These are phyloP conservation scores for Pezicula carpinea DNA, from an alignment of 2,329 filamentous ascomycete genomes.

Conservation along the genomic window DNA sequence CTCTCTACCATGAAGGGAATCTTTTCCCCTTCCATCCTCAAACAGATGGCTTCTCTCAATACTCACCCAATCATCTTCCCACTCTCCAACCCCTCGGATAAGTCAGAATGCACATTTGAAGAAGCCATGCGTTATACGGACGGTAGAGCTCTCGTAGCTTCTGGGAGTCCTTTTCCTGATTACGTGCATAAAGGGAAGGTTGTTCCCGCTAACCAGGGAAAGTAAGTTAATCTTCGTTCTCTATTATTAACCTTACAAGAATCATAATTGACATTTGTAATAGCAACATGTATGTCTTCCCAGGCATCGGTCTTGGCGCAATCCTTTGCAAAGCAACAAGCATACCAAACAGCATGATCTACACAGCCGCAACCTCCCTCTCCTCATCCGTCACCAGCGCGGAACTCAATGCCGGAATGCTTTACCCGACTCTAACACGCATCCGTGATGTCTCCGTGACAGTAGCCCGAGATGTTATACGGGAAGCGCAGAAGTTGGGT, in stretches of 20 bases:
- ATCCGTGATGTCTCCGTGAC: conserved; percentile 73
- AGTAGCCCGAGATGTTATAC: conserved; percentile 72
- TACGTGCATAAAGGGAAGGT: conserved; percentile 49
- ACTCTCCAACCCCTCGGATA: conserved; percentile 75
- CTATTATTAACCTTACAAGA: neutral
- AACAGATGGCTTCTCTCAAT: conserved; percentile 69
- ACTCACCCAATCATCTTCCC: conserved; percentile 72
- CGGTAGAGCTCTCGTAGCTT: conserved; percentile 73
- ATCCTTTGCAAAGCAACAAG: conserved; percentile 64
- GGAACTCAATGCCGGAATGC: conserved; percentile 46
- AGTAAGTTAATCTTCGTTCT: conserved; percentile 21
- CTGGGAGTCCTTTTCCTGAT: conserved; percentile 79
- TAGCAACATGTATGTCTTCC: conserved; percentile 84
- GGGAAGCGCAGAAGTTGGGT: conserved; percentile 62
- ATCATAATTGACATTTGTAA: conserved; percentile 35
- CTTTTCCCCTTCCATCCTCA: conserved; percentile 70
- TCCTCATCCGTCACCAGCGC: conserved; percentile 67
- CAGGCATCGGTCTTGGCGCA: conserved; percentile 76
- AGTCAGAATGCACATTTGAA: conserved; percentile 75
- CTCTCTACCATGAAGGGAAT: conserved; percentile 73
- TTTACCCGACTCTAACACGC: conserved; percentile 70
- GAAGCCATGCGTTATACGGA: conserved; percentile 75
- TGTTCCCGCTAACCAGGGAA: conserved; percentile 43
- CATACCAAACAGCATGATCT: conserved; percentile 67
- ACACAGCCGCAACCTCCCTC: conserved; percentile 71